Evolutionary conservation across 257 asterid species (phyloP).

Genomic region (Oldenlandia corymbosa): DNA sequence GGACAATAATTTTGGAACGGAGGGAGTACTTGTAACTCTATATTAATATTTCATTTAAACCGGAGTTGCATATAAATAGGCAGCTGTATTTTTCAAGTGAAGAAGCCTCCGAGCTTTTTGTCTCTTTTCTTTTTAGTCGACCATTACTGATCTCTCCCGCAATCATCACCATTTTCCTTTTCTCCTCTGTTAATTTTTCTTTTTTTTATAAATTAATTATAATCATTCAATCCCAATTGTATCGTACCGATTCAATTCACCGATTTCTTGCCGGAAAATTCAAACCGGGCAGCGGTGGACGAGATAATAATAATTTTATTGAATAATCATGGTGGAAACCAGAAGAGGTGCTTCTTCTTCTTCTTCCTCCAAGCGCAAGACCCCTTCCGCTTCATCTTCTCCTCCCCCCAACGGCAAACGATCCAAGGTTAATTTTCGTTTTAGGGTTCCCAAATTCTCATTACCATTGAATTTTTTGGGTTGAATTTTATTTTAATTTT

Average conservation of each 20-base stretch:
- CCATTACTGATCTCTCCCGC: conserved; percentile 37
- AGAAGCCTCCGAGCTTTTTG: conserved; percentile 7
- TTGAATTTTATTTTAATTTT: neutral
- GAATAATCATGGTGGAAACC: conserved; percentile 81
- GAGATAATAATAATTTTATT: no score
- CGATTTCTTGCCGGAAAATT: conserved; percentile 7
- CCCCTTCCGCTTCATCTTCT: conserved; percentile 52
- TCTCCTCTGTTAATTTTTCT: conserved; percentile 7
- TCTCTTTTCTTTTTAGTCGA: conserved; percentile 4
- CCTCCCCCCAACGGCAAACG: conserved; percentile 63
- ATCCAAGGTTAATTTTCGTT: conserved; percentile 59
- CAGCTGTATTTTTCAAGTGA: conserved; percentile 3
- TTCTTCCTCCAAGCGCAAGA: conserved; percentile 70
- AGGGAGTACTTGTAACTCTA: no score
- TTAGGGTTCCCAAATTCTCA: conserved; percentile 11
- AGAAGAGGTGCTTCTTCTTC: conserved; percentile 79
- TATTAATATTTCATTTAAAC: no score
- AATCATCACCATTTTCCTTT: conserved; percentile 30
- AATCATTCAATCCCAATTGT: conserved; percentile 1
- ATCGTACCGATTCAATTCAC: neutral
- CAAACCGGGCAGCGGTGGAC: conserved; percentile 22
- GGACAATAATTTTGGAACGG: no score
- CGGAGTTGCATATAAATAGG: no score
- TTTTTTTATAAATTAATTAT: neutral
- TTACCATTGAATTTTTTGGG: neutral